phyloP scores from a whole-genome alignment of 495 filamentous ascomycete species.

The Penicillium lagena region DNA sequence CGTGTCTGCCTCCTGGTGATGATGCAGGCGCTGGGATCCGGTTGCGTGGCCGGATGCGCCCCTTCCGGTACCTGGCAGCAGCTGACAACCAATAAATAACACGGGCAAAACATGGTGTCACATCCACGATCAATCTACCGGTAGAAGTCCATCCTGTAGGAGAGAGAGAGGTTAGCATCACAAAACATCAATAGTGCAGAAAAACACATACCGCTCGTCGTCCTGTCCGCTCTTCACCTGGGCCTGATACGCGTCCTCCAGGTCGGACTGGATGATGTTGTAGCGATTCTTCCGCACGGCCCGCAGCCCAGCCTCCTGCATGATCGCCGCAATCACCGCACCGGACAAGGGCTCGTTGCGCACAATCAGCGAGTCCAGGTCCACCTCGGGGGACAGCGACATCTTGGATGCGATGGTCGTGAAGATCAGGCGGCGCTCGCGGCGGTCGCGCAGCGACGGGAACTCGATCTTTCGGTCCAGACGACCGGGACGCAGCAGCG shows the following conservation, averaged over 20 bases:
- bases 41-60: conserved; percentile 6
- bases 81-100: conserved; percentile 18
- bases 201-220: conserved; percentile 43
- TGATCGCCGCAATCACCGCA: conserved; percentile 95
- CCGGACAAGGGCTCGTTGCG: conserved; percentile 93
- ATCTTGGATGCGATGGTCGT: conserved; percentile 92
- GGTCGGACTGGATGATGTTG: conserved; percentile 93
- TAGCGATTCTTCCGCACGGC: conserved; percentile 98
- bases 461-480: conserved; percentile 99
- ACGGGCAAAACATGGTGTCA: too few relatives aligned
- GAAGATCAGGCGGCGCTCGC: conserved; percentile 94
- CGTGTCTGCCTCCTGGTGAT: too few relatives aligned
- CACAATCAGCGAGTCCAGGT: conserved; percentile 90
- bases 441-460: conserved; percentile 79
- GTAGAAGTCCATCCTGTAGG: conserved; percentile 49
- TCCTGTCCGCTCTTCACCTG: conserved; percentile 90
- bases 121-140: conserved; percentile 24
- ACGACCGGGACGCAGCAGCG: conserved; percentile 87
- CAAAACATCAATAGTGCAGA: neutral
- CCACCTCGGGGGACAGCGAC: conserved; percentile 92
- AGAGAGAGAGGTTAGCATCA: conserved; percentile 11
- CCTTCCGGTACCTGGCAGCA: conserved; percentile 20
- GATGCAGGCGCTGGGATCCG: conserved; percentile 1
- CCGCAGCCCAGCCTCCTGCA: conserved; percentile 95
- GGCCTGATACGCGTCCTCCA: conserved; percentile 91